phyloP scores from a whole-genome alignment of 805 yeast genomes.

The Jamesozyma spencerorum region DNA sequence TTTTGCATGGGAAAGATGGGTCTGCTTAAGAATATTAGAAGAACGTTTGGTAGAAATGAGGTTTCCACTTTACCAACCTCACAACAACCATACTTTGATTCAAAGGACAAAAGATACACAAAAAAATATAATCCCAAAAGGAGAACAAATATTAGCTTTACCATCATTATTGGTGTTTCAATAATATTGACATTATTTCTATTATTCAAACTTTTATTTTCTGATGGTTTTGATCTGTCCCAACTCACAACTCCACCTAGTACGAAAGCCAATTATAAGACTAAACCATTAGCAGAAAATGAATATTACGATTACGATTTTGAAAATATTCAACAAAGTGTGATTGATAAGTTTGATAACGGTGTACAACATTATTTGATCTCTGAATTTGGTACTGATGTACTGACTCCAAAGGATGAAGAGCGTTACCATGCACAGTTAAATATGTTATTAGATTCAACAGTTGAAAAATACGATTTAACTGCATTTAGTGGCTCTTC shows the following conservation, averaged over 20 bases:
- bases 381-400: constrained; percentile 28
- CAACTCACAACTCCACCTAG: too few species aligned
- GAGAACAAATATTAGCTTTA: background rate
- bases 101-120: background rate
- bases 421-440: constrained; percentile 25
- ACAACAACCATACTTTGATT: background rate
- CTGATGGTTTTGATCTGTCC: too few species aligned
- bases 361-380: constrained; percentile 33
- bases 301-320: constrained; percentile 31
- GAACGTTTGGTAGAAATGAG: background rate
- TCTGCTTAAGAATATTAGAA: background rate
- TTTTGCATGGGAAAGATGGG: background rate
- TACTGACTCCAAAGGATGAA: constrained; percentile 24
- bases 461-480: constrained; percentile 56
- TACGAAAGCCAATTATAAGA: constrained; percentile 6
- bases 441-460: constrained; percentile 35
- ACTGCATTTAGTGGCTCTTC: constrained; percentile 45
- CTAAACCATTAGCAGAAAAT: constrained; percentile 17
- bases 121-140: background rate
- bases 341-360: constrained; percentile 30
- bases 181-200: background rate
- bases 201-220: too few species aligned
- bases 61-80: constrained; percentile 1
- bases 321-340: constrained; percentile 28
- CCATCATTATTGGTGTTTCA: too few species aligned